phyloP scores from a whole-genome alignment of 768 basidiomycete genomes.

The Kwoniella sp. region DNA sequence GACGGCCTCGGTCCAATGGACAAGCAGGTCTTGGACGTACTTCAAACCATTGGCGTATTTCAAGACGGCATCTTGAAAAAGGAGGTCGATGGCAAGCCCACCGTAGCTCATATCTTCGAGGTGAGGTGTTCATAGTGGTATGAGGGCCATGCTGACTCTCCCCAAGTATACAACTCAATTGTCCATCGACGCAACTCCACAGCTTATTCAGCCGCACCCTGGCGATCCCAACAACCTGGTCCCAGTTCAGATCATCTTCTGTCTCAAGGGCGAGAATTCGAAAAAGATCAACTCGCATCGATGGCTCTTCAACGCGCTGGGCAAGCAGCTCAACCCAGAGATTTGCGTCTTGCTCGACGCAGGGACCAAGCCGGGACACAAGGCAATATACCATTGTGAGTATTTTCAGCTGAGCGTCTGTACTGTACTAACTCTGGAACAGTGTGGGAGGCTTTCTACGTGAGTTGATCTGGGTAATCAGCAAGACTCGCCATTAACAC shows the following conservation, averaged over 20 bases:
- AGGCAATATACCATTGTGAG: slow-evolving; percentile 53
- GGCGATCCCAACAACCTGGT: slow-evolving; percentile 81
- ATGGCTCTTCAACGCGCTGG: slow-evolving; percentile 49
- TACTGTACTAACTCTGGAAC: slow-evolving; percentile 54
- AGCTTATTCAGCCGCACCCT: slow-evolving; percentile 81
- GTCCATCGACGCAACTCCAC: slow-evolving; percentile 83
- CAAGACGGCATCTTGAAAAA: slow-evolving; percentile 88
- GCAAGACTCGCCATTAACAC: not conserved
- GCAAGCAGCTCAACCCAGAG: slow-evolving; percentile 43
- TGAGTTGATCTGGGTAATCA: slow-evolving; percentile 6
- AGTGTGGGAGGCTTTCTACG: slow-evolving; percentile 51
- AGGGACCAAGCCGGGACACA: slow-evolving; percentile 45
- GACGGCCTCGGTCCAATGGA: slow-evolving; percentile 51
- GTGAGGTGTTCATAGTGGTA: slow-evolving; percentile 42
- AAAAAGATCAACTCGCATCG: slow-evolving; percentile 49
- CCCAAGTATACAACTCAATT: slow-evolving; percentile 89
- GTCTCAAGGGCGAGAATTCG: slow-evolving; percentile 67
- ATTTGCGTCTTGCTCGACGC: slow-evolving; percentile 48
- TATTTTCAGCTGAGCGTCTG: not conserved
- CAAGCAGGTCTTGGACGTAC: slow-evolving; percentile 69
- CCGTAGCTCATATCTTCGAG: slow-evolving; percentile 58
- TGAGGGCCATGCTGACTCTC: not conserved
- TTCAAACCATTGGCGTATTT: slow-evolving; percentile 61
- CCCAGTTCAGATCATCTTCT: slow-evolving; percentile 58
- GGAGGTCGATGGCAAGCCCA: slow-evolving; percentile 79